Base-by-base conservation (phyloP, 345 rosid species). In the Erysimum cheiranthoides region DNA sequence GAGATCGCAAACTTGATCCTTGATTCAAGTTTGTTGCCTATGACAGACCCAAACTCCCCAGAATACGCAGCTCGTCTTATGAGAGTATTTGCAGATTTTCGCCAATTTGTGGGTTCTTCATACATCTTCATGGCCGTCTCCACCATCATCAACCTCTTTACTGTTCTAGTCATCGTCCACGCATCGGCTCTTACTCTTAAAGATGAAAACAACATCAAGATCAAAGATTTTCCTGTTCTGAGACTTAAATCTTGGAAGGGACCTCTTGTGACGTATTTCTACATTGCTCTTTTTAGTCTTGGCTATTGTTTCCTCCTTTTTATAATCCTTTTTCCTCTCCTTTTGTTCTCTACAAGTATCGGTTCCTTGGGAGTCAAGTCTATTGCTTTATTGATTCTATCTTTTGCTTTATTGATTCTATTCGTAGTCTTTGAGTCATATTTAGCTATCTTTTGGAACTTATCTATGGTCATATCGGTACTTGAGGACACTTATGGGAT, bases 401-500 rank as follows among this genome's bases (percentile, higher is more conserved):
- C 25, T 21, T 21, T 50, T 10, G n/a, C 38, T 9, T 13, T 74
- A 16, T 47, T 21, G 5, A 11, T 82, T 46, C 2, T 76, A 0
- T 82, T 81, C 6, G 10, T 10, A 0, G 40, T 84, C 21, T 67
- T 84, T 47, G 71, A 78, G n/a, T 3, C 31, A 6, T 85, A 82
- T 70, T n/a, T 86, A 5, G 61, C 82, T 30, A 79, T 86, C 2
- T 68, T 59, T 14, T 90, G 88, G 96, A 39, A 34, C 28, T 47
- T 85, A 10, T 87, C 89, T 11, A 1, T 84, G 34, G 86, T 88
- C 25, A 73, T 86, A 47, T 90, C 96, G 27, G 77, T 82, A 10
- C 61, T 86, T 3, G 96, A 87, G 59, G 79, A 86, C 13, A 83
- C 59, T 30, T 65, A 65, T 21, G 93, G 96, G 45, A 65, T 82